phyloP scores from a whole-genome alignment of 2,329 filamentous ascomycete genomes.

The Daldinia sp. region DNA sequence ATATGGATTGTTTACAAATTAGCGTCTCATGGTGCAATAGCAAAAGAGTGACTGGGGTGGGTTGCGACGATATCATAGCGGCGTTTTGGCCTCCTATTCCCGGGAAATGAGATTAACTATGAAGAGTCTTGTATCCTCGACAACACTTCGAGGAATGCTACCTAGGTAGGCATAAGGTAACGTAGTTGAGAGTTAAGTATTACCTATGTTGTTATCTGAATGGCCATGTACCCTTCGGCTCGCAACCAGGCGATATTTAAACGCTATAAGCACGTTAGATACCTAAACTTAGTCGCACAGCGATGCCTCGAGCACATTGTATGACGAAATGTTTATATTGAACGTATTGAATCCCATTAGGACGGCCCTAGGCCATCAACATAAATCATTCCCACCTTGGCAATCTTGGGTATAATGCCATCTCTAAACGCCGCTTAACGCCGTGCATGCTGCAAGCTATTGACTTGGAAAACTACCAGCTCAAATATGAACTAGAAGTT shows the following conservation, averaged over 20 bases:
- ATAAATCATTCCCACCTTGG: conserved; percentile 21
- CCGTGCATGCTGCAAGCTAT: conserved; percentile 22
- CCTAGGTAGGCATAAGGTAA: neutral
- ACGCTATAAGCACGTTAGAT: neutral
- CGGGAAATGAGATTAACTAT: neutral
- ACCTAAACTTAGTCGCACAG: neutral
- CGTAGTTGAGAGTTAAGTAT: neutral
- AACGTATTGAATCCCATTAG: conserved; percentile 1
- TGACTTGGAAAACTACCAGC: conserved; percentile 10
- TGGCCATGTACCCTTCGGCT: neutral
- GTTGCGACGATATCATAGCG: neutral
- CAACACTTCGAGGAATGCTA: neutral
- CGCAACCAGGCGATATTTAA: neutral
- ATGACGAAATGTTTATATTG: conserved; percentile 5
- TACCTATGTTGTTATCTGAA: neutral
- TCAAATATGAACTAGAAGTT: conserved; percentile 11
- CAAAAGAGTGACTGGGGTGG: neutral
- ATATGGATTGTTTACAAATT: neutral
- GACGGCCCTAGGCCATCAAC: neutral
- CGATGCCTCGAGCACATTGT: neutral
- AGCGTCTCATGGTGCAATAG: neutral
- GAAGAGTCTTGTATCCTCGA: neutral
- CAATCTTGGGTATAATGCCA: conserved; percentile 48
- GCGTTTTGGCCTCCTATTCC: neutral
- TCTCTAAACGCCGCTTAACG: conserved; percentile 44